Conservation (phyloP, 768 basidiomycete species). For the Nidularia pulvinata region DNA sequence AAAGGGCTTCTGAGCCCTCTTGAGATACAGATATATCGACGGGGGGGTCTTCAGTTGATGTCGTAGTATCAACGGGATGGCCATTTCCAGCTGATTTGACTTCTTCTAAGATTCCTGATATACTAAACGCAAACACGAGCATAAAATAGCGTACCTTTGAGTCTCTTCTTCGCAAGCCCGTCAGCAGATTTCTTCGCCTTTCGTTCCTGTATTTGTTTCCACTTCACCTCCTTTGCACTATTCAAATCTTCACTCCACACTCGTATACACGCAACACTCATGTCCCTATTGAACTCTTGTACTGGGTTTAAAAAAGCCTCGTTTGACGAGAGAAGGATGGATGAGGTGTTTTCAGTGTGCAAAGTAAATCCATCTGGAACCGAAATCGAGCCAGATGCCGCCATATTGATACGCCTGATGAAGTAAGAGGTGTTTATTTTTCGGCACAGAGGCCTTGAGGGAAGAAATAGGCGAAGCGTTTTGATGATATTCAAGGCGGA, state of each 20-base stretch:
- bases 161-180: slow-evolving; percentile 26
- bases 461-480: slow-evolving; percentile 11
- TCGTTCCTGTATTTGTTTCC: slow-evolving; percentile 52
- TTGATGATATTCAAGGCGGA: slow-evolving; percentile 2
- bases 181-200: slow-evolving; percentile 36
- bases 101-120: neutral
- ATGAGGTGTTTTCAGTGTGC: slow-evolving; percentile 81
- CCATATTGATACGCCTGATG: slow-evolving; percentile 12
- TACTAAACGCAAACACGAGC: neutral
- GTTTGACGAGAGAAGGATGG: slow-evolving; percentile 77
- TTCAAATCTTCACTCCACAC: slow-evolving; percentile 83
- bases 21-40: no score
- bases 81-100: slow-evolving; percentile 1
- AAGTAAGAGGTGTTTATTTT: neutral
- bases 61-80: slow-evolving; percentile 1
- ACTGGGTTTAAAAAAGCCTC: slow-evolving; percentile 97
- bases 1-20: no score
- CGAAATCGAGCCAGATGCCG: slow-evolving; percentile 17
- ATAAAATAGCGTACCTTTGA: slow-evolving; percentile 34
- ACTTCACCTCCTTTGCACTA: slow-evolving; percentile 60
- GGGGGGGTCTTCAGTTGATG: neutral
- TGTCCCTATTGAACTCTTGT: slow-evolving; percentile 97
- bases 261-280: slow-evolving; percentile 88
- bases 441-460: slow-evolving; percentile 20
- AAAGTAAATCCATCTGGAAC: slow-evolving; percentile 77